Percentiles rank a stretch among this genome's conserved stretches.
Evolutionary conservation across 75 land plant genomes (phyloP).

Genomic region (Pinus tabuliformis): DNA sequence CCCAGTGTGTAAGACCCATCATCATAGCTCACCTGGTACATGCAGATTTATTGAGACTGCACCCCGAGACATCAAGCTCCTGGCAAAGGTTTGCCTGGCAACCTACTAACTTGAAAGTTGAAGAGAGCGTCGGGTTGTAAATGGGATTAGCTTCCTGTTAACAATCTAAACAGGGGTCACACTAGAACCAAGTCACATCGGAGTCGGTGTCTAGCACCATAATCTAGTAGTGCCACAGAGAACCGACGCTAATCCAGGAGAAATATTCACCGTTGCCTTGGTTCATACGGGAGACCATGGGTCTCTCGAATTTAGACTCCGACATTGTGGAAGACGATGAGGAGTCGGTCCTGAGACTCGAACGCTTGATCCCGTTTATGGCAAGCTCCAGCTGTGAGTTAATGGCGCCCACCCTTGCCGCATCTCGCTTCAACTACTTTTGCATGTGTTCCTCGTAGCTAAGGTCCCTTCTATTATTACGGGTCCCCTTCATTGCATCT

Average conservation of each 20-base stretch:
- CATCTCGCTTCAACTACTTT: conserved; percentile 1
- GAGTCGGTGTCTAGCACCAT: conserved; percentile 69
- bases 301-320: not conserved
- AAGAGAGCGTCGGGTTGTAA: conserved; percentile 44
- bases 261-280: conserved; percentile 68
- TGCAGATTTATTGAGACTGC: conserved; percentile 30
- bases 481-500: too few relatives aligned
- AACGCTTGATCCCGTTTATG: not conserved
- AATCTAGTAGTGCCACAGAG: conserved; percentile 21
- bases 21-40: conserved; percentile 60
- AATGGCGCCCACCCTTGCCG: conserved; percentile 13
- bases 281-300: conserved; percentile 18
- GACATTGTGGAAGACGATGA: not conserved
- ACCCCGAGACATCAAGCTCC: conserved; percentile 36
- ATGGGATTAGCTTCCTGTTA: conserved; percentile 56
- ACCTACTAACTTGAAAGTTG: conserved; percentile 24
- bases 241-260: conserved; percentile 39
- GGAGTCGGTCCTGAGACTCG: not conserved
- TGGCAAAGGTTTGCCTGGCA: conserved; percentile 26
- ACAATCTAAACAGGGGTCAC: conserved; percentile 59
- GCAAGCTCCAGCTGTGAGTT: conserved; percentile 1
- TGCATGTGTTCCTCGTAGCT: conserved; percentile 1
- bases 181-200: conserved; percentile 70
- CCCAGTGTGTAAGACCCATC: conserved; percentile 79
- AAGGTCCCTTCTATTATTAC: not conserved